Percentiles rank a stretch among this genome's conserved stretches.
Conservation (phyloP, 1,139 yeast species). For the Yamadazyma dendronema region DNA sequence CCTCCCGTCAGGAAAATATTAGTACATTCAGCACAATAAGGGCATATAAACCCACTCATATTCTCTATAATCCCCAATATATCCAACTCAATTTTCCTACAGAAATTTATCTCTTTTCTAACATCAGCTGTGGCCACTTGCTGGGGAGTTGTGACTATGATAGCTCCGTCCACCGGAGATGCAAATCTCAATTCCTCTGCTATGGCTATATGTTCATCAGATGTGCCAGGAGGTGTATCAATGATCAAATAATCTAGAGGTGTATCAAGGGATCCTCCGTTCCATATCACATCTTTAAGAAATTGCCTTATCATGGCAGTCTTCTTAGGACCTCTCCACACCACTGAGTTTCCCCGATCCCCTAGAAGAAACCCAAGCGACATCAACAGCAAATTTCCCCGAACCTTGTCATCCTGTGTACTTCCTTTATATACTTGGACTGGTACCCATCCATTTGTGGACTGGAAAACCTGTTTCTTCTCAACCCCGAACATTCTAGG, state of each 20-base stretch:
- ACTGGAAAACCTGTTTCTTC: slow-evolving; percentile 72
- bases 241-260: slow-evolving; percentile 76
- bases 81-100: slow-evolving; percentile 43
- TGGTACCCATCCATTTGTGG: slow-evolving; percentile 89
- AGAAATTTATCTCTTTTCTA: slow-evolving; percentile 48
- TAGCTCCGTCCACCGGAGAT: slow-evolving; percentile 46
- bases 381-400: slow-evolving; percentile 59
- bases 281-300: slow-evolving; percentile 85
- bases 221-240: slow-evolving; percentile 98
- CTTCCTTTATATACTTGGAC: slow-evolving; percentile 46
- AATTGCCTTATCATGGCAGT: slow-evolving; percentile 97
- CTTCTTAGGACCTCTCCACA: slow-evolving; percentile 98
- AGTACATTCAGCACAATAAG: slow-evolving; percentile 87
- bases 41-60: slow-evolving; percentile 54
- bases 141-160: slow-evolving; percentile 50
- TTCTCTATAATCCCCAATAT: slow-evolving; percentile 46
- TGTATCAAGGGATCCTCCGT: slow-evolving; percentile 47
- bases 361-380: slow-evolving; percentile 87
- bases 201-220: slow-evolving; percentile 95
- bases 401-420: slow-evolving; percentile 17
- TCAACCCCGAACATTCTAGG: slow-evolving; percentile 97
- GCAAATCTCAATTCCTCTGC: slow-evolving; percentile 81
- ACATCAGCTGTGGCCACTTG: slow-evolving; percentile 57
- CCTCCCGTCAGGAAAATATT: slow-evolving; percentile 93
- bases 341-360: slow-evolving; percentile 85